These are phyloP conservation scores for Volvox africanus DNA, from an alignment of 139 green algal species.

Conservation along the genomic window DNA sequence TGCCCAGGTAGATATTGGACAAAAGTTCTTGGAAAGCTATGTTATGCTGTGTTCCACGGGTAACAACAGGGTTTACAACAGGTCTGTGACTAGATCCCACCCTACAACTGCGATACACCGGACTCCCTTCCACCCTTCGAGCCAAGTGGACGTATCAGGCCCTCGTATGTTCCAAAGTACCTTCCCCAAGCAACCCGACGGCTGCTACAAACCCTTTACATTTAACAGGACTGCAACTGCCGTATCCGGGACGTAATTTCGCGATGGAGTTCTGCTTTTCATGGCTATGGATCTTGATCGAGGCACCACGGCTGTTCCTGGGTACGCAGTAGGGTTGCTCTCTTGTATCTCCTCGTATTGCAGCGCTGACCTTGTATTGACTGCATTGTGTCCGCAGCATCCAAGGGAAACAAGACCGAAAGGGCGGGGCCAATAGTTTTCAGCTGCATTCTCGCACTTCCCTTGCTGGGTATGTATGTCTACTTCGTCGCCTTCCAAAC, in stretches of 20 bases:
- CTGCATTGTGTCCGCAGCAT: conserved; percentile 51
- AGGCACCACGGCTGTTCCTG: conserved; percentile 66
- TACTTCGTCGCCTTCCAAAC: conserved; percentile 76
- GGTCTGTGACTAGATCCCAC: too few species aligned
- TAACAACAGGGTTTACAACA: too few species aligned
- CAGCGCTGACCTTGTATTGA: background rate
- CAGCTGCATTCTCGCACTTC: conserved; percentile 57
- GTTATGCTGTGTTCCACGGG: too few species aligned
- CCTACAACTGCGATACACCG: too few species aligned
- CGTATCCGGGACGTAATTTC: conserved; percentile 66
- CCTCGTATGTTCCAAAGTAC: too few species aligned
- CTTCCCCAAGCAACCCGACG: too few species aligned
- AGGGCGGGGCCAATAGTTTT: conserved; percentile 61
- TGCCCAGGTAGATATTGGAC: too few species aligned
- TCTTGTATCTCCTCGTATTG: background rate
- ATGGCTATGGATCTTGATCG: conserved; percentile 69
- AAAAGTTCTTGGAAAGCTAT: too few species aligned
- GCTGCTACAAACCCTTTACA: background rate
- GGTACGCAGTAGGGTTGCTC: conserved; percentile 29
- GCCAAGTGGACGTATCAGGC: too few species aligned
- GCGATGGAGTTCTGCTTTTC: conserved; percentile 70
- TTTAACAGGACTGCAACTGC: conserved; percentile 61
- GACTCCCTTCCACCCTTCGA: too few species aligned
- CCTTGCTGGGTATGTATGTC: conserved; percentile 67
- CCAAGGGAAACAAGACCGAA: conserved; percentile 79